These are phyloP conservation scores for Boletus subcaerulescens DNA, from an alignment of 768 basidiomycete species.

Conservation along the genomic window DNA sequence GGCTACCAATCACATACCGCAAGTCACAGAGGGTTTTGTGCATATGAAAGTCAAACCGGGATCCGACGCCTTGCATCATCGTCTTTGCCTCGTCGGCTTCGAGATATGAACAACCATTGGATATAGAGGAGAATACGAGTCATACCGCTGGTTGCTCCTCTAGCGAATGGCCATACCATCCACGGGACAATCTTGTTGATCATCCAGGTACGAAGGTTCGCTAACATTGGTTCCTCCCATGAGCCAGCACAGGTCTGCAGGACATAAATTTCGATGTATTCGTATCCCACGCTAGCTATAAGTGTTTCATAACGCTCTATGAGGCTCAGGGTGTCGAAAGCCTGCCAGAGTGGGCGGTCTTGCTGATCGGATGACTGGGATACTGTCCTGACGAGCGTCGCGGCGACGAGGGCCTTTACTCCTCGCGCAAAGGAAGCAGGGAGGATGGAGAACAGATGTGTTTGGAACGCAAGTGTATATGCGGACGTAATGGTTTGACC, in stretches of 20 bases:
- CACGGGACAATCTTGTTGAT: conserved; percentile 74
- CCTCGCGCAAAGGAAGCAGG: conserved; percentile 65
- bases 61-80: conserved; percentile 74
- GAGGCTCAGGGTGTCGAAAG: conserved; percentile 70
- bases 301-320: conserved; percentile 82
- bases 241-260: conserved; percentile 58
- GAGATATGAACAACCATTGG: conserved; percentile 4
- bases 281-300: conserved; percentile 81
- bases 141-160: conserved; percentile 55
- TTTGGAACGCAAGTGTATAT: conserved; percentile 70
- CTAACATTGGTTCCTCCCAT: conserved; percentile 68
- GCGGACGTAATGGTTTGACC: conserved; percentile 57
- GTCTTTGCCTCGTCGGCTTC: conserved; percentile 67
- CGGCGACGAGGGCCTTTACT: conserved; percentile 64
- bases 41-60: conserved; percentile 88
- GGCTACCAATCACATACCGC: conserved; percentile 48
- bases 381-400: conserved; percentile 42
- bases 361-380: conserved; percentile 28
- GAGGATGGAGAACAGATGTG: conserved; percentile 67
- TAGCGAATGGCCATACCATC: conserved; percentile 80
- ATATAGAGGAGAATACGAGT: conserved; percentile 17
- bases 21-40: conserved; percentile 88
- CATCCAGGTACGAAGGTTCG: conserved; percentile 71
- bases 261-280: conserved; percentile 78
- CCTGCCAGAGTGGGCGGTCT: conserved; percentile 46